Percentiles rank a stretch among this genome's conserved stretches.
Conservation (phyloP, 208 protist species). For the Trypanosoma brucei region DNA sequence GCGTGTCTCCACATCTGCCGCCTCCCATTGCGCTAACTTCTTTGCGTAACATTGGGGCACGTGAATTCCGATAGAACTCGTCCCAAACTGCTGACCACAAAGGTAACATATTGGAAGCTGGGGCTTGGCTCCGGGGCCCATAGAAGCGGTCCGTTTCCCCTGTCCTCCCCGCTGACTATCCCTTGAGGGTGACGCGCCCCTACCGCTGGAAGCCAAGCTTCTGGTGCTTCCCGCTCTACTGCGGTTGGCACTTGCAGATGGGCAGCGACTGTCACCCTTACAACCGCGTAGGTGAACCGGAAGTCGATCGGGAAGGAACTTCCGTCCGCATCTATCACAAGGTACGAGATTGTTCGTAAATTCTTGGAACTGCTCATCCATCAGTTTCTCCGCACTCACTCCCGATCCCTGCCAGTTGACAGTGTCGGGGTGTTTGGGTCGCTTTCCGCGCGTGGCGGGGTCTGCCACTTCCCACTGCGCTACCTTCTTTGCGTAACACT, state of each 20-base stretch:
- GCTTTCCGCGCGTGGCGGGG: conserved; percentile 52
- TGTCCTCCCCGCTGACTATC: conserved; percentile 10
- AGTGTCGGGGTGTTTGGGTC: conserved; percentile 73
- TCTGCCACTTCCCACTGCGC: conserved; percentile 68
- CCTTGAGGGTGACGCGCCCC: conserved; percentile 5
- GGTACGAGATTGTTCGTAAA: conserved; percentile 78
- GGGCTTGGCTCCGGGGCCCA: conserved; percentile 30
- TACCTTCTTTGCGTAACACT: conserved; percentile 87
- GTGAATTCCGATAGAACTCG: conserved; percentile 79
- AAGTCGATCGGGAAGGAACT: conserved; percentile 90
- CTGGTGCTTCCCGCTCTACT: not conserved
- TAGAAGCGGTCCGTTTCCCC: conserved; percentile 8
- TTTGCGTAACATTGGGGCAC: conserved; percentile 87
- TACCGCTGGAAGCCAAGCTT: not conserved
- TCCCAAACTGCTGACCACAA: conserved; percentile 85
- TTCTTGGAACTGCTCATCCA: conserved; percentile 73
- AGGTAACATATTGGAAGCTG: conserved; percentile 78
- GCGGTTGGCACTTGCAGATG: conserved; percentile 4
- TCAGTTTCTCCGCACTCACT: conserved; percentile 37
- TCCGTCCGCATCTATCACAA: conserved; percentile 81
- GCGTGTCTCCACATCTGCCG: conserved; percentile 54
- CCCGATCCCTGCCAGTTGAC: conserved; percentile 62
- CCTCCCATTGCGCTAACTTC: conserved; percentile 79
- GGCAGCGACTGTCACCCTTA: conserved; percentile 32
- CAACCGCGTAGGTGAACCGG: conserved; percentile 84